These are phyloP conservation scores for Trichoderma erinaceum DNA, from an alignment of 495 filamentous ascomycete genomes.

Conservation along the genomic window DNA sequence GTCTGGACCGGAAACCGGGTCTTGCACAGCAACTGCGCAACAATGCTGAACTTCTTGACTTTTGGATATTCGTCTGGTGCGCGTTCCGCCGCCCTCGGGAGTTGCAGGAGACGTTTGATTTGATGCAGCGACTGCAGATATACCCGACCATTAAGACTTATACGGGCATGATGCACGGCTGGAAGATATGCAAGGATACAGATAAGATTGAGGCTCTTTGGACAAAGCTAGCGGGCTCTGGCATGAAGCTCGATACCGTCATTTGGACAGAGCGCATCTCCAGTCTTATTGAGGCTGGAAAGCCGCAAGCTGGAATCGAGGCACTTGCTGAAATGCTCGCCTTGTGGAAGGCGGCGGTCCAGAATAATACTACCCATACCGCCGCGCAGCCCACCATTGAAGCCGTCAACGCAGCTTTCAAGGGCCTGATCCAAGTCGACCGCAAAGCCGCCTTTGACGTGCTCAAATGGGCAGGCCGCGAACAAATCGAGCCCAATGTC, in stretches of 20 bases:
- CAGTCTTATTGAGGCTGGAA: slow-evolving; percentile 47
- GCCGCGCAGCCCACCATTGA: slow-evolving; percentile 51
- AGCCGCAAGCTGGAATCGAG: slow-evolving; percentile 41
- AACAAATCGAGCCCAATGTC: slow-evolving; percentile 53
- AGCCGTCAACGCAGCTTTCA: slow-evolving; percentile 58
- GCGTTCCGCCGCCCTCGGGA: slow-evolving; percentile 38
- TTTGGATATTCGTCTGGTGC: slow-evolving; percentile 50
- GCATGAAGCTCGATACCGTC: slow-evolving; percentile 46
- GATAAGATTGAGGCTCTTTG: slow-evolving; percentile 52
- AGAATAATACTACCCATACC: slow-evolving; percentile 28
- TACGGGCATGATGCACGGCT: slow-evolving; percentile 59
- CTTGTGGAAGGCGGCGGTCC: slow-evolving; percentile 40
- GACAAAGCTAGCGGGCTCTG: slow-evolving; percentile 46
- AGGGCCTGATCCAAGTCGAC: slow-evolving; percentile 32
- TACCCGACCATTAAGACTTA: slow-evolving; percentile 52
- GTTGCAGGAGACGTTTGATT: slow-evolving; percentile 54
- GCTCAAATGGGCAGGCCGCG: slow-evolving; percentile 51
- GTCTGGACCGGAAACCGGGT: slow-evolving; percentile 15
- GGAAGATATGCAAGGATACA: slow-evolving; percentile 39
- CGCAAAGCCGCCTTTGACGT: slow-evolving; percentile 37
- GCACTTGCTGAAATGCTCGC: slow-evolving; percentile 56
- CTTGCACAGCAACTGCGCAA: slow-evolving; percentile 22
- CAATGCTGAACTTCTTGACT: slow-evolving; percentile 40
- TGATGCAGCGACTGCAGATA: slow-evolving; percentile 45
- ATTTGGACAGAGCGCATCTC: slow-evolving; percentile 60